These are phyloP conservation scores for Penicillium antarcticum DNA, from an alignment of 495 filamentous ascomycete genomes.

Conservation along the genomic window DNA sequence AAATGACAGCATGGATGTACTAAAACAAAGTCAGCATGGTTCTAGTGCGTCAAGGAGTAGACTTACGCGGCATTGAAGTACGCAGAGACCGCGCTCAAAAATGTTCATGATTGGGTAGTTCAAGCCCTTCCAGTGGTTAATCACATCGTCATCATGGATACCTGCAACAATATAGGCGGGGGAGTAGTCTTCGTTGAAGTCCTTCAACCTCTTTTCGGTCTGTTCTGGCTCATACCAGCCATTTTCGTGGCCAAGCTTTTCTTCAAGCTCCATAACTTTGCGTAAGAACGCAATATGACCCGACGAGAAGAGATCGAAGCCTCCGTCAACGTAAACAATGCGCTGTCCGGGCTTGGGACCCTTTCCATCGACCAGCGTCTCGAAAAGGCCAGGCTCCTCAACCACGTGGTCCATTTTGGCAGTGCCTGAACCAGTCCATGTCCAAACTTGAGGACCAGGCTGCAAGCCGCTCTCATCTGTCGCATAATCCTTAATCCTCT, in stretches of 20 bases:
- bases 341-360: conserved; percentile 70
- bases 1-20: conserved; percentile 84
- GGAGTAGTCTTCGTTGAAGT: conserved; percentile 64
- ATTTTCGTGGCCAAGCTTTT: conserved; percentile 55
- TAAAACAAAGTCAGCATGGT: conserved; percentile 34
- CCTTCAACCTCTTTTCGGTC: conserved; percentile 55
- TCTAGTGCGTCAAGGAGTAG: not conserved
- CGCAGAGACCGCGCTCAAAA: conserved; percentile 91
- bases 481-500: conserved; percentile 78
- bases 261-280: conserved; percentile 67
- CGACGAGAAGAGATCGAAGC: conserved; percentile 94
- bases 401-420: conserved; percentile 48
- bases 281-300: conserved; percentile 94
- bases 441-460: conserved; percentile 75
- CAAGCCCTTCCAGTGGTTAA: conserved; percentile 92
- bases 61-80: conserved; percentile 85
- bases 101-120: conserved; percentile 99
- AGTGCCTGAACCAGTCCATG: conserved; percentile 59
- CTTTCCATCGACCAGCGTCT: conserved; percentile 61
- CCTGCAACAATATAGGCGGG: conserved; percentile 86
- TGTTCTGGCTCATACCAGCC: conserved; percentile 72
- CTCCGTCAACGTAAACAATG: conserved; percentile 92
- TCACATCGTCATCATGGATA: conserved; percentile 89
- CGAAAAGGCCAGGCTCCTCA: conserved; percentile 57
- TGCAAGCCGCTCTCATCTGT: conserved; percentile 72